Evolutionary conservation across 805 yeast species (phyloP).

Genomic region (Nakazawaea ernobii): DNA sequence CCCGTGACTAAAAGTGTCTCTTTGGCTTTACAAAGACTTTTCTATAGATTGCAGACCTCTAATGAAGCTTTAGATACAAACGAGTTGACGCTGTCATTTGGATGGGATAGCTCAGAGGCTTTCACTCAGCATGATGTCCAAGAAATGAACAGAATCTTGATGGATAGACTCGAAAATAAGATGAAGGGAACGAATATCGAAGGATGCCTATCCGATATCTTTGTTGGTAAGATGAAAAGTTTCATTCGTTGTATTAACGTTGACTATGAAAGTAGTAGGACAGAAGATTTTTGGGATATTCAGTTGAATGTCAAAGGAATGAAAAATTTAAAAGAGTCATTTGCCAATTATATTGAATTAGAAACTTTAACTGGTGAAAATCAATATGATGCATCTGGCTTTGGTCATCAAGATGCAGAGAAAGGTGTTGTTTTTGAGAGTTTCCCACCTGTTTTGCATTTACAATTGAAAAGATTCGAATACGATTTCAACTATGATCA

Average conservation of each 20-base stretch:
- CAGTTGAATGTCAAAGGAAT: slow-evolving; percentile 89
- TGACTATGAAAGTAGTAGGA: slow-evolving; percentile 85
- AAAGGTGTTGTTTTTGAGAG: slow-evolving; percentile 91
- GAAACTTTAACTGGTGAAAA: slow-evolving; percentile 93
- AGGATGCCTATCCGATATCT: slow-evolving; percentile 68
- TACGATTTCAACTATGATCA: slow-evolving; percentile 87
- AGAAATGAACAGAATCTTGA: slow-evolving; percentile 87
- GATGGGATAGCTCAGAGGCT: slow-evolving; percentile 95
- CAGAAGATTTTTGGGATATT: slow-evolving; percentile 97
- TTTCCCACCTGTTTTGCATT: slow-evolving; percentile 88
- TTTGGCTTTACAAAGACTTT: slow-evolving; percentile 79
- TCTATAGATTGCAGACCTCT: slow-evolving; percentile 73
- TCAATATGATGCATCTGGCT: slow-evolving; percentile 86
- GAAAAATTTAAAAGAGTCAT: slow-evolving; percentile 65
- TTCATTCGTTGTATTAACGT: slow-evolving; percentile 90
- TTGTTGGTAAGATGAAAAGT: slow-evolving; percentile 96
- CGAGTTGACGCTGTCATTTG: slow-evolving; percentile 87
- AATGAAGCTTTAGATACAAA: slow-evolving; percentile 74
- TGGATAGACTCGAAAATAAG: slow-evolving; percentile 87
- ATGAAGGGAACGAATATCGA: slow-evolving; percentile 87
- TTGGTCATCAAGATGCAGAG: slow-evolving; percentile 90
- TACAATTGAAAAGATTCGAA: slow-evolving; percentile 91
- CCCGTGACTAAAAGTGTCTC: slow-evolving; percentile 55
- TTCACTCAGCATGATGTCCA: slow-evolving; percentile 98
- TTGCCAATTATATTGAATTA: slow-evolving; percentile 79